A percentile compares a stretch with the other conserved stretches of the same genome.
These are phyloP conservation scores for Calocybe gambosa DNA, from an alignment of 1,284 basidiomycete species.

Conservation along the genomic window DNA sequence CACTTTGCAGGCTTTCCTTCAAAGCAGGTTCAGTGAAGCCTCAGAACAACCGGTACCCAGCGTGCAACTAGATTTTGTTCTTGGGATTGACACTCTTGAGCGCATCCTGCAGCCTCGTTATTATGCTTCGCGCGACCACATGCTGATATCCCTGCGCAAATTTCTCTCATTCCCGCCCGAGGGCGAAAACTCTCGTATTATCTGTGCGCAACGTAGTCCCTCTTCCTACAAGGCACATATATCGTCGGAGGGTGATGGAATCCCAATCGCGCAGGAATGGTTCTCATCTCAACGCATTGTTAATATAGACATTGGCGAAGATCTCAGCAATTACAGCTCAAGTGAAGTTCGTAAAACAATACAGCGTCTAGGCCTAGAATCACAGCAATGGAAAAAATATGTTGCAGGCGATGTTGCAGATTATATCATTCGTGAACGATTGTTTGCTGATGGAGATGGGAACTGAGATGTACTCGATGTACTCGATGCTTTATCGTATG, in stretches of 20 bases:
- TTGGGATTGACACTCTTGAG: constrained; percentile 87
- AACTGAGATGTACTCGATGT: neutral
- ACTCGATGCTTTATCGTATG: neutral
- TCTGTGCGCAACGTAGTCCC: constrained; percentile 59
- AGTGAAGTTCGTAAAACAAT: constrained; percentile 61
- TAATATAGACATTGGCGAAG: constrained; percentile 55
- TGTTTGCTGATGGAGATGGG: constrained; percentile 38
- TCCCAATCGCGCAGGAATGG: constrained; percentile 40
- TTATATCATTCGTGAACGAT: constrained; percentile 39
- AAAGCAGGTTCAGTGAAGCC: constrained; percentile 27
- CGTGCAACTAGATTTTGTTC: constrained; percentile 56
- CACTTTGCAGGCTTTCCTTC: constrained; percentile 50
- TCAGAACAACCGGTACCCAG: constrained; percentile 13
- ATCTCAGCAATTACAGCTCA: constrained; percentile 63
- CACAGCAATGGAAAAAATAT: constrained; percentile 26
- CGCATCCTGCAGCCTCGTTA: constrained; percentile 80
- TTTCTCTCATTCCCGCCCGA: constrained; percentile 52
- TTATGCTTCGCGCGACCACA: constrained; percentile 51
- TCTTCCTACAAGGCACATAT: constrained; percentile 14
- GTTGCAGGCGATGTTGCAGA: constrained; percentile 28
- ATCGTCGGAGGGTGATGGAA: constrained; percentile 16
- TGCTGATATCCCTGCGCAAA: constrained; percentile 48
- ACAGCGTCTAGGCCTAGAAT: constrained; percentile 16
- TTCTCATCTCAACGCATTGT: constrained; percentile 44
- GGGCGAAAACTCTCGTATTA: constrained; percentile 60